These are phyloP conservation scores for Eremothecium gossypii DNA, from an alignment of 1,139 yeast genomes.

Conservation along the genomic window DNA sequence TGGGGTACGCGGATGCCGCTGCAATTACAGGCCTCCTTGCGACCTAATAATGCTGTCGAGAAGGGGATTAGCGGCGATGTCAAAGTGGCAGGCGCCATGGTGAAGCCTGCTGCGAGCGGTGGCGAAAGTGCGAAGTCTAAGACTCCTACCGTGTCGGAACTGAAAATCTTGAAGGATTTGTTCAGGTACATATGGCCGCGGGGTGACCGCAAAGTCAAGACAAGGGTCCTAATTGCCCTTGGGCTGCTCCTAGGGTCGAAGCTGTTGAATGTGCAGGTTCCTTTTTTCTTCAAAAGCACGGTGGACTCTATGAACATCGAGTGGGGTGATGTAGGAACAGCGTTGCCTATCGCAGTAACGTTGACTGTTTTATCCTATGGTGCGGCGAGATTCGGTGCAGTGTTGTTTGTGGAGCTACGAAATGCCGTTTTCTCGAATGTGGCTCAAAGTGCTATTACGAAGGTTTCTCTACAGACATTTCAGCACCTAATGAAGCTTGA, in stretches of 20 bases:
- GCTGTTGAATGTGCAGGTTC: conserved; percentile 86
- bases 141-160: conserved; percentile 39
- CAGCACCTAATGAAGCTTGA: conserved; percentile 76
- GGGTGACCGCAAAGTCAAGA: conserved; percentile 56
- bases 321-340: conserved; percentile 52
- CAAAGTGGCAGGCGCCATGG: no score
- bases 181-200: conserved; percentile 86
- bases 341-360: conserved; percentile 46
- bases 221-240: conserved; percentile 70
- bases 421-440: conserved; percentile 94
- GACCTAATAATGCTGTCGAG: no score
- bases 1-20: neutral
- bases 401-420: conserved; percentile 83
- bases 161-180: conserved; percentile 53
- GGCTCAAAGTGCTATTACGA: conserved; percentile 87
- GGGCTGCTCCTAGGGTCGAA: conserved; percentile 69
- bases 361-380: conserved; percentile 84
- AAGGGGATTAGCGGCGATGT: no score
- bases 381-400: conserved; percentile 89
- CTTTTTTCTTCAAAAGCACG: conserved; percentile 82
- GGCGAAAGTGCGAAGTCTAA: conserved; percentile 7
- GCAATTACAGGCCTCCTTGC: no score
- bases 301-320: conserved; percentile 91
- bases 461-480: conserved; percentile 85
- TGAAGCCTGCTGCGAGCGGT: neutral